Evolutionary conservation across 2,329 filamentous ascomycete species (phyloP).

Genomic region (Colletotrichum eleusines): DNA sequence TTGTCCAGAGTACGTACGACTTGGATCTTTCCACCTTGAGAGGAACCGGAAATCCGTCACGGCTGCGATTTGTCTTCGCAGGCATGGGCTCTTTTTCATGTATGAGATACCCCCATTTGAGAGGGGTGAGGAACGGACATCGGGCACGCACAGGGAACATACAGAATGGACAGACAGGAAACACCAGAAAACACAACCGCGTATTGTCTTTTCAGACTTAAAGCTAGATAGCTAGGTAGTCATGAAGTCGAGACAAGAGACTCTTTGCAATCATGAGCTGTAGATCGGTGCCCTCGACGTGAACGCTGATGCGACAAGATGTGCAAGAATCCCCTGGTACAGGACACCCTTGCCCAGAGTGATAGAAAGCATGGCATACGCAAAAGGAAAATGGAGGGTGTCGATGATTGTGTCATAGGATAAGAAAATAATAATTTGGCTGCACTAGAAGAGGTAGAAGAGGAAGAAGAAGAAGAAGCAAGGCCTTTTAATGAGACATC

Average conservation of each 20-base stretch:
- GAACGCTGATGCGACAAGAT: not conserved
- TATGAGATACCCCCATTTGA: constrained; percentile 4
- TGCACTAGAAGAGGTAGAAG: not conserved
- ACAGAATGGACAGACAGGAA: constrained; percentile 1
- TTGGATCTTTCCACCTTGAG: not conserved
- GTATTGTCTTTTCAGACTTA: not conserved
- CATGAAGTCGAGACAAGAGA: not conserved
- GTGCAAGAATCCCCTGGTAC: not conserved
- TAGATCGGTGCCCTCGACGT: not conserved
- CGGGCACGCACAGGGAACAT: not conserved
- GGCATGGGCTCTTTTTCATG: not conserved
- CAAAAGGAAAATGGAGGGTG: not conserved
- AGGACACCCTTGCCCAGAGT: not conserved
- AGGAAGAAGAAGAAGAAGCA: not conserved
- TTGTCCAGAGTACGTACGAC: constrained; percentile 7
- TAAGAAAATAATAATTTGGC: not conserved
- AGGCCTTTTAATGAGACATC: not conserved
- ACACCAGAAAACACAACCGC: not conserved
- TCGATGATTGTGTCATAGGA: not conserved
- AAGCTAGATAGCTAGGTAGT: not conserved
- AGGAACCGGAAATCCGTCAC: not conserved
- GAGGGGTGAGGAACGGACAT: not conserved
- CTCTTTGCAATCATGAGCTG: too few relatives aligned
- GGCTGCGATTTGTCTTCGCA: not conserved
- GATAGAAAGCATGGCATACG: not conserved